Evolutionary conservation across 306 rosid species (phyloP).

Genomic region (Gynostemma pentaphyllum): DNA sequence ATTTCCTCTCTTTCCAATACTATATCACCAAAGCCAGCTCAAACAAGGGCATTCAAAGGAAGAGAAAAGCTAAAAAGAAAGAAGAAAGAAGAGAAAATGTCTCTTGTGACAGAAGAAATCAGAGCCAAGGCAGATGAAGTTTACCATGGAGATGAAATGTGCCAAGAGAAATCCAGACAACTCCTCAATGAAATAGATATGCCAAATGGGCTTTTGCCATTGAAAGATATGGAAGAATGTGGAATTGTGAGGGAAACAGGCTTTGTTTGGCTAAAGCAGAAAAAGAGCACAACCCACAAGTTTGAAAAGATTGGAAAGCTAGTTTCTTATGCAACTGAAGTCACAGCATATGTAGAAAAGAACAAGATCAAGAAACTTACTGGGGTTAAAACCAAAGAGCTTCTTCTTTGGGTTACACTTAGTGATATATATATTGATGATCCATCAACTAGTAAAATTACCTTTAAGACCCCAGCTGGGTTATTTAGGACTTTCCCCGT

Average conservation of each 20-base stretch:
- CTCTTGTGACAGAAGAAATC: constrained; percentile 37
- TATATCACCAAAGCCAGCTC: neutral
- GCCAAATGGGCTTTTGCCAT: constrained; percentile 66
- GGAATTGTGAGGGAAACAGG: constrained; percentile 57
- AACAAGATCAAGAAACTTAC: constrained; percentile 64
- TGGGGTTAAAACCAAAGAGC: constrained; percentile 84
- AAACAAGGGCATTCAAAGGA: neutral
- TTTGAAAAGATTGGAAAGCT: constrained; percentile 64
- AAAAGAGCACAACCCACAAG: constrained; percentile 50
- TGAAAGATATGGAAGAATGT: constrained; percentile 66
- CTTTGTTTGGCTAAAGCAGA: constrained; percentile 86
- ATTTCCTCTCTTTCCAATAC: neutral
- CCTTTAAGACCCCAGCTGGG: constrained; percentile 56
- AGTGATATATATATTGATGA: constrained; percentile 56
- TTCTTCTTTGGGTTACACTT: constrained; percentile 59
- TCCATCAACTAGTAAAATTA: constrained; percentile 65
- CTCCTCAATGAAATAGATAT: constrained; percentile 47
- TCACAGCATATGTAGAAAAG: constrained; percentile 44
- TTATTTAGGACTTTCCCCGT: constrained; percentile 44
- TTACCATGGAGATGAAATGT: constrained; percentile 51
- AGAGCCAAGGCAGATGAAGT: constrained; percentile 44
- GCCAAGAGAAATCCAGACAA: constrained; percentile 45
- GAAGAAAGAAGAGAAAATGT: constrained; percentile 22
- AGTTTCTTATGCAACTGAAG: constrained; percentile 49
- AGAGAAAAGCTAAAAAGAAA: too few species aligned